A percentile compares a stretch with the other conserved stretches of the same genome.
These are phyloP conservation scores for Camellia granthamiana DNA, from an alignment of 148 eudicot genomes.

Conservation along the genomic window DNA sequence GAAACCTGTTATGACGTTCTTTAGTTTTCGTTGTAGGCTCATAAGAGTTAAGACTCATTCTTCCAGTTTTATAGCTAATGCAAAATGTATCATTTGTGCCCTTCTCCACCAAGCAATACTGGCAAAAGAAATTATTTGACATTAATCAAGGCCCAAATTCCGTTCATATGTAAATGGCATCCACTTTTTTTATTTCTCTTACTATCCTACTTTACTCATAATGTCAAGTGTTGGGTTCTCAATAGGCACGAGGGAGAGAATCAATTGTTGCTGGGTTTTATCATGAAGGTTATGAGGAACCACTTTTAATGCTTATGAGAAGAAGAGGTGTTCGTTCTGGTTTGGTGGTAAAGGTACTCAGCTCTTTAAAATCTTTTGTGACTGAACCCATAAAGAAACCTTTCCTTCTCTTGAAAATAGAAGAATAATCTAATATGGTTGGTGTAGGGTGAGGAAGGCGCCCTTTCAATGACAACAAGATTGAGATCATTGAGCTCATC, in stretches of 20 bases:
- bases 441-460: constrained; percentile 95
- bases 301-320: constrained; percentile 94
- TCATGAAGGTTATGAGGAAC: constrained; percentile 97
- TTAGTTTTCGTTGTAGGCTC: not conserved
- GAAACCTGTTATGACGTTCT: not conserved
- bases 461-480: constrained; percentile 95
- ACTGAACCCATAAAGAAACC: not conserved
- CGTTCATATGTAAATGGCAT: not conserved
- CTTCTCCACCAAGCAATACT: not conserved
- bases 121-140: not conserved
- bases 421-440: constrained; percentile 12
- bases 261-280: constrained; percentile 92
- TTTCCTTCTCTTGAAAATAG: not conserved
- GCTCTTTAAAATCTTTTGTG: not conserved
- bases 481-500: constrained; percentile 60
- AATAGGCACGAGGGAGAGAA: constrained; percentile 85
- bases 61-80: not conserved
- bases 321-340: constrained; percentile 93
- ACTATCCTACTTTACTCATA: not conserved
- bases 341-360: constrained; percentile 81
- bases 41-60: not conserved
- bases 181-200: not conserved
- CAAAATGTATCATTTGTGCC: not conserved
- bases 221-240: not conserved
- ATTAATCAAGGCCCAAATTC: not conserved